Evolutionary conservation across 2,329 filamentous ascomycete genomes (phyloP).

Genomic region (Helminthosporium solani): DNA sequence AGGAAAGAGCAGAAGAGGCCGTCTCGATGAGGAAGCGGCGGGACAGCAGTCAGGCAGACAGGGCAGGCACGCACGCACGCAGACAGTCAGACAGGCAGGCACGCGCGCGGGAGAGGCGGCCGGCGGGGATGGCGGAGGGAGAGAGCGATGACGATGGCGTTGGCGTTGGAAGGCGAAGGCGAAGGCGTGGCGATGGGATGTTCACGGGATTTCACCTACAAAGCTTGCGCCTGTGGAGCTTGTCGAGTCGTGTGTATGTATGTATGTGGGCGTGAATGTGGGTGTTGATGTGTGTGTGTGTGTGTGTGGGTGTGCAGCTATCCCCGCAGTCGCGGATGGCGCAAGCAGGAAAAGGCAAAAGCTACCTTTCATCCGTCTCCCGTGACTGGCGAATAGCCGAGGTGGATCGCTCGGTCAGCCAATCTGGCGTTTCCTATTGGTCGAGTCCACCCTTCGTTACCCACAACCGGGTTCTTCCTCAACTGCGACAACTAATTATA

Average conservation of each 20-base stretch:
- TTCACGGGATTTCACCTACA: too few relatives aligned
- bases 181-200: background rate
- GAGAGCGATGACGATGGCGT: background rate
- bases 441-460: background rate
- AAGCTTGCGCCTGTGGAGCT: too few relatives aligned
- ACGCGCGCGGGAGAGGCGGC: background rate
- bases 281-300: too few relatives aligned
- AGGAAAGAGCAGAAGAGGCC: conserved; percentile 8
- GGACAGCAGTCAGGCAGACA: conserved; percentile 4
- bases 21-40: conserved; percentile 16
- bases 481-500: too few relatives aligned
- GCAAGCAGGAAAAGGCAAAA: too few relatives aligned
- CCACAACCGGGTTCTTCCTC: too few relatives aligned
- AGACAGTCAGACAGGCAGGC: too few relatives aligned
- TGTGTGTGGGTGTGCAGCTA: background rate
- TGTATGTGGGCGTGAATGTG: too few relatives aligned
- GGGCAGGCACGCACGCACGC: too few relatives aligned
- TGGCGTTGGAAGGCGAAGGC: background rate
- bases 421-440: background rate
- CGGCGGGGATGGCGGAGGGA: background rate
- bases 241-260: background rate
- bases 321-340: background rate
- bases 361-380: too few relatives aligned
- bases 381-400: background rate
- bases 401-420: background rate